These are phyloP conservation scores for Tetrastigma voinierianum DNA, from an alignment of 164 flowering plant genomes.

Conservation along the genomic window DNA sequence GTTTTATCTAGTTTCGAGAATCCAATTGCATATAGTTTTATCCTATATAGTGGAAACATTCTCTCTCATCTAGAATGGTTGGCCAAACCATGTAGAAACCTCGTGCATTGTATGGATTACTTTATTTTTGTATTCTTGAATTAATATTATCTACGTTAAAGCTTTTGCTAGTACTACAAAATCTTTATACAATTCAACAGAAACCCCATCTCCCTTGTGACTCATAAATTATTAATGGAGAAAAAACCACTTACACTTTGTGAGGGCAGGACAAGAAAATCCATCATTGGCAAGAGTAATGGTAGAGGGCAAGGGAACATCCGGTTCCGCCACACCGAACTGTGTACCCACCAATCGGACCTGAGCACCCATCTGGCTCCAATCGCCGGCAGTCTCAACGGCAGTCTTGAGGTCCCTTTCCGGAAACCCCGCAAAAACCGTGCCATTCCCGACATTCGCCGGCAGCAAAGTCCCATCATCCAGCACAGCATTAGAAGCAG, in stretches of 20 bases:
- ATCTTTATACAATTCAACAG: too few species aligned
- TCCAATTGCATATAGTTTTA: too few species aligned
- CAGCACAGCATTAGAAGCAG: slow-evolving; percentile 49
- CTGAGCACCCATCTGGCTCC: slow-evolving; percentile 35
- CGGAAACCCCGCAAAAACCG: slow-evolving; percentile 56
- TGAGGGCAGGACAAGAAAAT: slow-evolving; percentile 36
- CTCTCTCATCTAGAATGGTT: too few species aligned
- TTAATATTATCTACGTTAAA: not conserved
- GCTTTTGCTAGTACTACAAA: too few species aligned
- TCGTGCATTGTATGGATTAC: too few species aligned
- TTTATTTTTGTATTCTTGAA: too few species aligned
- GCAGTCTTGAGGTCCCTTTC: slow-evolving; percentile 55
- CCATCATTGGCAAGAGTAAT: slow-evolving; percentile 55
- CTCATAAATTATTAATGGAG: too few species aligned
- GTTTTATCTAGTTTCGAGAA: too few species aligned
- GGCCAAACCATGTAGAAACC: too few species aligned
- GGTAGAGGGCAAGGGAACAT: slow-evolving; percentile 47
- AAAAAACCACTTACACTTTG: slow-evolving; percentile 10
- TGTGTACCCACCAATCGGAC: slow-evolving; percentile 57
- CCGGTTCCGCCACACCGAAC: slow-evolving; percentile 44
- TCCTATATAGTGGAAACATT: too few species aligned
- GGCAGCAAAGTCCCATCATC: slow-evolving; percentile 52
- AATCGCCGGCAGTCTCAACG: slow-evolving; percentile 68
- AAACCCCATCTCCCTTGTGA: too few species aligned
- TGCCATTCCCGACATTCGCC: slow-evolving; percentile 44